Evolutionary conservation across 352 stramenopile genomes (phyloP).

Genomic region (Pilasporangium apinafurcum): DNA sequence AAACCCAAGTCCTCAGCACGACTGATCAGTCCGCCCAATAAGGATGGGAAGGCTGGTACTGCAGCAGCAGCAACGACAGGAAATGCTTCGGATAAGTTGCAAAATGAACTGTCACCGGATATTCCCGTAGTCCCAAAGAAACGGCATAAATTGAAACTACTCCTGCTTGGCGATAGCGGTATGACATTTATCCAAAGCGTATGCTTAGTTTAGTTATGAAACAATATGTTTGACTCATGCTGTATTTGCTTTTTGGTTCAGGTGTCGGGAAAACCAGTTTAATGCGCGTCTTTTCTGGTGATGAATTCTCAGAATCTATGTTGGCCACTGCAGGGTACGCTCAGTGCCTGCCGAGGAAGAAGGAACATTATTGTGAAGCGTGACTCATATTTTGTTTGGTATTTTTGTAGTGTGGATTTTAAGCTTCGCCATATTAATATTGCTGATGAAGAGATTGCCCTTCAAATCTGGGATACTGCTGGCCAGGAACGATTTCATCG

Average conservation of each 20-base stretch:
- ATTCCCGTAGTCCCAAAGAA: conserved; percentile 47
- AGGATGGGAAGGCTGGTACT: not conserved
- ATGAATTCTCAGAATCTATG: conserved; percentile 89
- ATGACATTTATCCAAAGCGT: no score
- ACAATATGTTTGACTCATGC: not conserved
- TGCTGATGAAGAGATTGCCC: conserved; percentile 77
- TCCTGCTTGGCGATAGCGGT: conserved; percentile 88
- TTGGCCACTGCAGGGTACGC: conserved; percentile 86
- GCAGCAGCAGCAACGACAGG: not conserved
- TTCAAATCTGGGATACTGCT: conserved; percentile 95
- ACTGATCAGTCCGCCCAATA: conserved; percentile 2
- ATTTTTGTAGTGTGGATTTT: conserved; percentile 82
- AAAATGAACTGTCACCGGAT: conserved; percentile 7
- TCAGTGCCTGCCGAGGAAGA: no score
- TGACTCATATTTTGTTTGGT: not conserved
- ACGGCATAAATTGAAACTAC: conserved; percentile 84
- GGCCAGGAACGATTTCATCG: conserved; percentile 92
- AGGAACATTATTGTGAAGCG: no score
- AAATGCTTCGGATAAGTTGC: conserved; percentile 5
- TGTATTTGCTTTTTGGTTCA: conserved; percentile 6
- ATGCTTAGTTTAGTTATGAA: conserved; percentile 1
- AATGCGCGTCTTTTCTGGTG: conserved; percentile 90
- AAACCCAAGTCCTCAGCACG: conserved; percentile 18
- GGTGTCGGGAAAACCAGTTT: conserved; percentile 91
- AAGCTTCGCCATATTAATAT: conserved; percentile 87